Conservation (phyloP, 2,329 filamentous ascomycete species). For the Pleomassaria siparia region DNA sequence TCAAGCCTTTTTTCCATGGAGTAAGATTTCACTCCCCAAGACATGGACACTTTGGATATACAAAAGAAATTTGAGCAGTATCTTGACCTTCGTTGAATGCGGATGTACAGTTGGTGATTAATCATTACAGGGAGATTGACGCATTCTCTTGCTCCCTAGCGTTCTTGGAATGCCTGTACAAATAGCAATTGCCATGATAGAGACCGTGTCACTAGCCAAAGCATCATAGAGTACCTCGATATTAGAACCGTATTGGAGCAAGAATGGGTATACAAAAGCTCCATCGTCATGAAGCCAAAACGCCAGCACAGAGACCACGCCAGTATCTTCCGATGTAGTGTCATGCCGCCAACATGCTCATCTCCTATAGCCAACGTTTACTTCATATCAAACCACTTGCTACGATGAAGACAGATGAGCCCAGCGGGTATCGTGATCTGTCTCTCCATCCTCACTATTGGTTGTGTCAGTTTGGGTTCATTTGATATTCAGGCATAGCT, state of each 20-base stretch:
- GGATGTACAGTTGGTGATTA: too few relatives aligned
- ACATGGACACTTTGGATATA: too few relatives aligned
- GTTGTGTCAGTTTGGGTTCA: constrained; percentile 1
- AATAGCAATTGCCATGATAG: too few relatives aligned
- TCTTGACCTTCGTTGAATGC: too few relatives aligned
- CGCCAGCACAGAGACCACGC: background rate
- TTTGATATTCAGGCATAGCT: background rate
- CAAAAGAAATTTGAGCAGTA: too few relatives aligned
- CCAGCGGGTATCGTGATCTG: constrained; percentile 9
- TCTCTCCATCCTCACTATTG: constrained; percentile 8
- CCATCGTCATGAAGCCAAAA: background rate
- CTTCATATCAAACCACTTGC: background rate
- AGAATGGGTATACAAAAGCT: background rate
- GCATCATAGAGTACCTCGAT: too few relatives aligned
- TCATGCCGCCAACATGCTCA: background rate
- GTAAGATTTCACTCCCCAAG: too few relatives aligned
- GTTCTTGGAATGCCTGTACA: too few relatives aligned
- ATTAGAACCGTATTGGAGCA: background rate
- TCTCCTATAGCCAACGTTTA: background rate
- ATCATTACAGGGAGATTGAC: too few relatives aligned
- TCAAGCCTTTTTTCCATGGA: too few relatives aligned
- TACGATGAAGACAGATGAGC: constrained; percentile 10
- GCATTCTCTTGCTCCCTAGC: too few relatives aligned
- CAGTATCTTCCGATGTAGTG: background rate
- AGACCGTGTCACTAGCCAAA: too few relatives aligned